Evolutionary conservation across 2,329 filamentous ascomycete species (phyloP), one percentile per base, ranked within the genome.

Genomic region (Macrophomina phaseolina): DNA sequence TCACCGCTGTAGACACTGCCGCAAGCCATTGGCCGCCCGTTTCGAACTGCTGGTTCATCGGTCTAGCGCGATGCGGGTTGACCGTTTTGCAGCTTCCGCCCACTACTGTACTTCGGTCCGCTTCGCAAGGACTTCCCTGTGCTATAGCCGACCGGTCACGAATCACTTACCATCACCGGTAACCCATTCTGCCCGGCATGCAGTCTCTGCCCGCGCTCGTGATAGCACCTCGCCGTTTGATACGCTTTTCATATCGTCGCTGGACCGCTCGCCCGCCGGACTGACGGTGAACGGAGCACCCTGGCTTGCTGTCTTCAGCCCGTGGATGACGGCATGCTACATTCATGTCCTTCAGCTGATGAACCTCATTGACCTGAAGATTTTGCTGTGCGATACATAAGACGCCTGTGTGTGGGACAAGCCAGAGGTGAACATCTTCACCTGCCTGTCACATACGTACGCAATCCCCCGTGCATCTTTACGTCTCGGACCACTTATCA

Each of bases 11-110:
- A 28, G 23, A 28, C 9, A 34, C 2, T 30, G 23, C 30, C 34
- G 49, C 49, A 34, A 30, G 49, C 49, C 49, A 52, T 52, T 52
- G 49, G 28, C 14, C 23, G 11, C 28, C 49, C 28, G 12, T 32
- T 14, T 28, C 42, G 42, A 45, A n/a, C 11, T 2, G 16, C 42
- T 14, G 11, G 42, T n/a, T 9, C 9, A 14, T 52, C 49, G 2
- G 49, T 52, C 49, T 52, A 52, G 49, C 49, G 49, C 49, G 28
- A 38, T n/a, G 55, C 55, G 38, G 55, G 23, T 32, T 45, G 55
- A 46, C 55, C 55, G 55, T 60, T 60, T 58, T 14, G 53, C 53
- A 58, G 36, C 28, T 58, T 45, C 53, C 36, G 36, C 36, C 30
- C 51, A 32, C 36, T 36, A 36, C 51, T 53, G 30, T 53, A 53